phyloP scores from a whole-genome alignment of 2,329 filamentous ascomycete genomes.

The Diaporthe ampelina region DNA sequence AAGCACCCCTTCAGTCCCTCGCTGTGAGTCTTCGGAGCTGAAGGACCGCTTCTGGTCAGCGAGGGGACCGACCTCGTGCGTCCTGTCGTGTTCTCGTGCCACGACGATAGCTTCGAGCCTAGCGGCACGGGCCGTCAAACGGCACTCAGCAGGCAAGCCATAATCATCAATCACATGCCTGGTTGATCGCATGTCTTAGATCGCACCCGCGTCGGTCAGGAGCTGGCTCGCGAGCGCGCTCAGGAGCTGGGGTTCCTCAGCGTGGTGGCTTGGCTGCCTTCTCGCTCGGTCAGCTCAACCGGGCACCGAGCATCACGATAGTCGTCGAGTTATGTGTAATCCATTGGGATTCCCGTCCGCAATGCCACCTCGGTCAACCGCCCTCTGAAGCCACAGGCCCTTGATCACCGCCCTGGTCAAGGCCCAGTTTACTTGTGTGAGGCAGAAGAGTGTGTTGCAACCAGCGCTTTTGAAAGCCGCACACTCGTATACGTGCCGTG shows the following conservation, averaged over 20 bases:
- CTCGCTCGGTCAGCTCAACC: neutral
- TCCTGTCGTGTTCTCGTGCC: neutral
- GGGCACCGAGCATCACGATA: neutral
- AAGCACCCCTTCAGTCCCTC: neutral
- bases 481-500: neutral
- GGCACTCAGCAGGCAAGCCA: neutral
- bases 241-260: neutral
- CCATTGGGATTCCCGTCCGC: no score
- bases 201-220: constrained; percentile 7
- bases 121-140: constrained; percentile 1
- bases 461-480: neutral
- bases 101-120: neutral
- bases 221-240: neutral
- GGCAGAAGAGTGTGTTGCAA: neutral
- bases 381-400: neutral
- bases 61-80: neutral
- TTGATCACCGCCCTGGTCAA: neutral
- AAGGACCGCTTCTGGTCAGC: neutral
- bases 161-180: neutral
- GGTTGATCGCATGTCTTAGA: neutral
- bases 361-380: neutral
- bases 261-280: neutral
- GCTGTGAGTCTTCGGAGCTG: no score
- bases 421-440: neutral
- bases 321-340: no score